Evolutionary conservation across 106 monocot genomes (phyloP).

Genomic region (Dendrobium nobile): DNA sequence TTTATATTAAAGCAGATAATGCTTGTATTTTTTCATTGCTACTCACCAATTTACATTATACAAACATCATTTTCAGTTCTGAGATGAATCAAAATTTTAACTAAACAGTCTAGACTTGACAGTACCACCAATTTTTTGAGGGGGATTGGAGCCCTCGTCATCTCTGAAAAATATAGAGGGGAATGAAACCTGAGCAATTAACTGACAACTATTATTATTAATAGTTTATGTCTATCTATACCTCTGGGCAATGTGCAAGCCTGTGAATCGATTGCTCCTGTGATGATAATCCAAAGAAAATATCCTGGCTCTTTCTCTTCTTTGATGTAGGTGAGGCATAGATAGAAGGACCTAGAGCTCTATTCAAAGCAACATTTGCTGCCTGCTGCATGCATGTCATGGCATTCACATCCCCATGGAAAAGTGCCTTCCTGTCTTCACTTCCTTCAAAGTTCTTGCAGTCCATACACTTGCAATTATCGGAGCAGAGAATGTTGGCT

Average conservation of each 20-base stretch:
- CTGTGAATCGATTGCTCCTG: constrained; percentile 49
- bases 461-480: constrained; percentile 87
- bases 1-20: too few relatives aligned
- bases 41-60: too few relatives aligned
- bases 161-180: too few relatives aligned
- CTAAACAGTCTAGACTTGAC: too few relatives aligned
- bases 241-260: constrained; percentile 45
- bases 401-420: constrained; percentile 52
- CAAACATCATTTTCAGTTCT: too few relatives aligned
- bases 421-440: constrained; percentile 67
- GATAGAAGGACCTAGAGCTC: constrained; percentile 55
- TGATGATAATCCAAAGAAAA: constrained; percentile 31
- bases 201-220: too few relatives aligned
- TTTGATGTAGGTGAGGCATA: constrained; percentile 55
- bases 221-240: constrained; percentile 2
- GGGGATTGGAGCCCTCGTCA: too few relatives aligned
- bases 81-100: too few relatives aligned
- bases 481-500: constrained; percentile 86
- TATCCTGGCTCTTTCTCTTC: constrained; percentile 75
- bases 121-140: too few relatives aligned
- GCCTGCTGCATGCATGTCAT: constrained; percentile 72
- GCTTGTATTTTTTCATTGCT: neutral
- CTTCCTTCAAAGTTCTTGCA: constrained; percentile 90
- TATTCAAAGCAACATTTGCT: constrained; percentile 70
- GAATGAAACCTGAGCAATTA: too few relatives aligned